Base-by-base conservation (phyloP, 768 basidiomycete genomes). In the Russula earlei region DNA sequence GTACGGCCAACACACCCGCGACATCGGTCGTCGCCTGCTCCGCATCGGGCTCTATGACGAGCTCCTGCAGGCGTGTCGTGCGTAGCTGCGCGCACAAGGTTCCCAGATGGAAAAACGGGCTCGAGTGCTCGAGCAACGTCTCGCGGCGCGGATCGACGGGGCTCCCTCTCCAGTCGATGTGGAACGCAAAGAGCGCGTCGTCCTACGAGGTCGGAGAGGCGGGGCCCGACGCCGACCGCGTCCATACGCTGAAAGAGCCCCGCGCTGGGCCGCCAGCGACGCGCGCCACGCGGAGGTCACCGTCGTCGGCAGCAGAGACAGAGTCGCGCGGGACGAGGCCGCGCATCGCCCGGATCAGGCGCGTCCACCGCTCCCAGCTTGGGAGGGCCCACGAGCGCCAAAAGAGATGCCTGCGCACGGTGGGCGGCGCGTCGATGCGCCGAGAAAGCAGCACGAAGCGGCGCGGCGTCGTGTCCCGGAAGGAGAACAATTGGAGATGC, bases 301-400 rank as follows among this genome's bases (percentile, higher is more conserved):
- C 52, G 14, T 58, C 57, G 9, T 36, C 33, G 5, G 22, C 34
- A 14, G 41, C 34, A 0, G 29, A n/a, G 3, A 19, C 9, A 4
- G 57, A 58, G 24, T 58, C 47, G 17, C 52, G 46, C 34, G 56
- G 56, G 25, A 54, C 34, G 27, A 53, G 27, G 6, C 9, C 20
- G 22, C 52, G 57, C 52, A 58, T 44, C 2, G 41, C n/a, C 0
- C 15, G 5, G 17, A 58, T 24, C 40, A 58, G 20, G 20, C 8
- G 14, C 12, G 40, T 10, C 57, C 57, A 58, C 4, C 57, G 57
- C 7, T 49, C 34, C 57, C 57, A 58, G 36, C 31, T 49, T 11
- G 52, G 24, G 6, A 58, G 52, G 8, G 57, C 52, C 57, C 57
- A 58, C 5, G 29, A 24, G 12, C 52, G 57, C 57, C 57, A 58